A percentile compares a stretch with the other conserved stretches of the same genome.
These are phyloP conservation scores for Pseudoneurospora amorphoporcata DNA, from an alignment of 495 filamentous ascomycete genomes.

Conservation along the genomic window DNA sequence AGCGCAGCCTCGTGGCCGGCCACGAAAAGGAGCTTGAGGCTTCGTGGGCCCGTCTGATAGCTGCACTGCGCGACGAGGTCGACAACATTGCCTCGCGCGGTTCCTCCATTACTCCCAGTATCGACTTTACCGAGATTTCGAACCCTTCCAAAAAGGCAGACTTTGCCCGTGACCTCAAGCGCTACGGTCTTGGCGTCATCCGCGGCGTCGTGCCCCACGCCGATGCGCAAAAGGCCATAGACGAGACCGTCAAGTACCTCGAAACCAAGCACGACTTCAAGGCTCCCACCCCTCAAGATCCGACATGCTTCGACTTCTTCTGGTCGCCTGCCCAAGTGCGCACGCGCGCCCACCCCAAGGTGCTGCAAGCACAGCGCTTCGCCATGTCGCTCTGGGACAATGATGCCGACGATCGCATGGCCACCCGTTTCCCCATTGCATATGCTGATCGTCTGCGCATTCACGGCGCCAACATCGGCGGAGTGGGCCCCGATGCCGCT, in stretches of 20 bases:
- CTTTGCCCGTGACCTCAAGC: conserved; percentile 45
- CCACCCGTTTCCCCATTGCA: conserved; percentile 53
- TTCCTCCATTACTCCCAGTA: conserved; percentile 49
- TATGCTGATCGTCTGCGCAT: conserved; percentile 85
- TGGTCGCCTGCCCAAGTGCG: conserved; percentile 77
- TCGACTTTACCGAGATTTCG: conserved; percentile 51
- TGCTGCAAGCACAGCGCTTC: conserved; percentile 66
- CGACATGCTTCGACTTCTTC: conserved; percentile 86
- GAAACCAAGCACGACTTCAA: conserved; percentile 45
- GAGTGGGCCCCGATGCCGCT: conserved; percentile 19
- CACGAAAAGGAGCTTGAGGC: conserved; percentile 54
- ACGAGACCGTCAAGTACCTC: conserved; percentile 51
- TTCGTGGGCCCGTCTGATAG: conserved; percentile 64
- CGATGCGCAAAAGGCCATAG: conserved; percentile 48
- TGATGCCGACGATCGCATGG: conserved; percentile 48
- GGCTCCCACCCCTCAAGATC: conserved; percentile 42
- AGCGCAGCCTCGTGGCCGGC: conserved; percentile 52
- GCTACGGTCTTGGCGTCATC: conserved; percentile 58
- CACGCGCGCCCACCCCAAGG: conserved; percentile 64
- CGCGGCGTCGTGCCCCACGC: conserved; percentile 50
- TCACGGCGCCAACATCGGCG: conserved; percentile 34
- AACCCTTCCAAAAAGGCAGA: conserved; percentile 38
- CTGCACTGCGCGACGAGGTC: conserved; percentile 47
- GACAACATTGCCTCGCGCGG: conserved; percentile 40
- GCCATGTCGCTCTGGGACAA: conserved; percentile 79